Conservation (phyloP, 2,329 filamentous ascomycete genomes). For the Xylariaceae sp. region DNA sequence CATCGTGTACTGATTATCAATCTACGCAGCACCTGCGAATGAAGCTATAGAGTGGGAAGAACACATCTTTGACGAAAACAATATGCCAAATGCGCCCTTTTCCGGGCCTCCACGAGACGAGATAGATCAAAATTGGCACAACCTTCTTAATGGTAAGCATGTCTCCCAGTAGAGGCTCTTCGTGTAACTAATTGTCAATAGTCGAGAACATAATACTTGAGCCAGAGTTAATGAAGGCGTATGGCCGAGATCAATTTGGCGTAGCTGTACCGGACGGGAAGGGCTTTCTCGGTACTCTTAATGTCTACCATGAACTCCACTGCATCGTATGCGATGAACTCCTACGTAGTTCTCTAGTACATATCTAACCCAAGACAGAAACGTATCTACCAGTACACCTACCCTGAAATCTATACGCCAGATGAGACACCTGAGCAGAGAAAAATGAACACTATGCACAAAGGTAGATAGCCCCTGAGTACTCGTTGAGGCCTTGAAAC, state of each 20-base stretch:
- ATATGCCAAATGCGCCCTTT: neutral
- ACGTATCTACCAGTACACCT: conserved; percentile 6
- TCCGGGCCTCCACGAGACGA: conserved; percentile 1
- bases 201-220: conserved; percentile 4
- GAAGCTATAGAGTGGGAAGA: conserved; percentile 5
- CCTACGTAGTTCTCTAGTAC: neutral
- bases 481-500: neutral
- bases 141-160: conserved; percentile 2
- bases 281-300: conserved; percentile 4
- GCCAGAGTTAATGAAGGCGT: neutral
- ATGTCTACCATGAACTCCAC: conserved; percentile 5
- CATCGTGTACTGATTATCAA: neutral
- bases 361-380: neutral
- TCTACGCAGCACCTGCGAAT: conserved; percentile 1
- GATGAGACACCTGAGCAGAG: neutral
- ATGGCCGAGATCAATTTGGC: conserved; percentile 1
- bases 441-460: conserved; percentile 2
- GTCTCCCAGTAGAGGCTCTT: neutral
- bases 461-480: neutral
- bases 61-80: conserved; percentile 3
- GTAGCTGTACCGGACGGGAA: conserved; percentile 2
- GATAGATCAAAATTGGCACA: conserved; percentile 5
- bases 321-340: neutral
- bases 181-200: neutral
- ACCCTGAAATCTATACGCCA: conserved; percentile 1